Base-by-base conservation (phyloP, 106 monocot genomes). In the Chionographis japonica region DNA sequence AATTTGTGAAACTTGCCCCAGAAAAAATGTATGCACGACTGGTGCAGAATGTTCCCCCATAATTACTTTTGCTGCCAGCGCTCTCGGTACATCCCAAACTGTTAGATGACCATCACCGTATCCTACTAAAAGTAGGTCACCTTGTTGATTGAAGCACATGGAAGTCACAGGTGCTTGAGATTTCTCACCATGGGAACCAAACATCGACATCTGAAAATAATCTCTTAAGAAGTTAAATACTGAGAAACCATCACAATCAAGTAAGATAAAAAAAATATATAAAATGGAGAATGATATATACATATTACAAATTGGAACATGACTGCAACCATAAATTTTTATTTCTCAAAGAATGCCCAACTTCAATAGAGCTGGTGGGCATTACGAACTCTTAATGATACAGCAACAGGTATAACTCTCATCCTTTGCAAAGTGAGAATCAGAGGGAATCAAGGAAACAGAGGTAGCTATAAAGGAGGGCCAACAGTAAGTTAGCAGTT, bases 71-170 rank as follows among this genome's bases (percentile, higher is more conserved):
- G 85, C 80, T 74, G 68, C 72, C 12, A 67, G 56, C 59, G 77
- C 84, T 85, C 74, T 92, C 41, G 82, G 92, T 14, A 90, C 85
- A 77, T 98, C 97, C 97, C 97, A 98, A 58, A 92, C 52, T 57
- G 86, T 90, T 39, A 93, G 40, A 83, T 87, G 92, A 36, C 97
- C 97, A 87, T 98, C 92, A 56, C 76, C 67, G 68, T 92, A 92
- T 54, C 97, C 97, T 64, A 81, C 97, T 82, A 98, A 80, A 57
- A 98, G 89, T 37, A 98, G 75, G 65, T 98, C 92, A 13, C 92
- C 92, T 72, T 87, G 92, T 60, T 87, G 92, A 69, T 87, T 98
- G 73, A 98, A 98, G 79, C 90, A 98, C 89, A 98, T 87, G 12
- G 97, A 92, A 62, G 97, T 98, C 52, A 88, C 97, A 49, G 87